Base-by-base conservation (phyloP, 192 early-diverging fungal genomes). In the Backusella parvicylindrica region DNA sequence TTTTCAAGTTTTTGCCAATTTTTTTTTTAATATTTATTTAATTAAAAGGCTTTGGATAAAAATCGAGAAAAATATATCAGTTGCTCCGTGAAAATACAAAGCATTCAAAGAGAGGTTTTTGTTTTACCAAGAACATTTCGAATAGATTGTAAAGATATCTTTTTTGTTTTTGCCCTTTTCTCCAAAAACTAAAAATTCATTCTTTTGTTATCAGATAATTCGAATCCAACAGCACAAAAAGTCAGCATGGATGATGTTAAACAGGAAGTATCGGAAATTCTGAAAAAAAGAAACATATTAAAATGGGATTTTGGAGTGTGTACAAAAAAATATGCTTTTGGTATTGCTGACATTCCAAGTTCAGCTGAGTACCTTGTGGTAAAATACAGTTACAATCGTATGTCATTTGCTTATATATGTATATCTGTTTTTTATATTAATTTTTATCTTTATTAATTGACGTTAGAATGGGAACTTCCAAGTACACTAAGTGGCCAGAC, bases 271-370 rank as follows among this genome's bases (percentile, higher is more conserved):
- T 87, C 95, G 38, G 53, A 65, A 6, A 67, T 97, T 9, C 84
- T 89, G 2, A 38, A 82, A n/a, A 79, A 82, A 13, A 77, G 88
- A 69, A 84, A 88, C 3, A 86, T 99, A 74, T 72, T 75, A 7
- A 71, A 77, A 56, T 91, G 87, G 77, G 81, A 74, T 0, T 86
- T 89, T 49, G 93, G 92, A 75, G 70, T 81, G 13, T 92, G 94
- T 0, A 78, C 84, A 28, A 86, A 95, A 18, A 92, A 92, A 37
- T 99, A 99, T 78, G 95, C 95, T 0, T 99, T 99, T 73, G 96
- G 97, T 73, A 16, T 89, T 2, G 86, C 92, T 2, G 90, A 82
- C 2, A 85, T 99, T 32, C 98, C 98, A 6, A 77, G 83, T 0
- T 83, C 92, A 37, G 82, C 91, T 5, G 89, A 96, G 37, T 98